phyloP scores from a whole-genome alignment of 2,329 filamentous ascomycete species.

The Aureobasidium sp. region DNA sequence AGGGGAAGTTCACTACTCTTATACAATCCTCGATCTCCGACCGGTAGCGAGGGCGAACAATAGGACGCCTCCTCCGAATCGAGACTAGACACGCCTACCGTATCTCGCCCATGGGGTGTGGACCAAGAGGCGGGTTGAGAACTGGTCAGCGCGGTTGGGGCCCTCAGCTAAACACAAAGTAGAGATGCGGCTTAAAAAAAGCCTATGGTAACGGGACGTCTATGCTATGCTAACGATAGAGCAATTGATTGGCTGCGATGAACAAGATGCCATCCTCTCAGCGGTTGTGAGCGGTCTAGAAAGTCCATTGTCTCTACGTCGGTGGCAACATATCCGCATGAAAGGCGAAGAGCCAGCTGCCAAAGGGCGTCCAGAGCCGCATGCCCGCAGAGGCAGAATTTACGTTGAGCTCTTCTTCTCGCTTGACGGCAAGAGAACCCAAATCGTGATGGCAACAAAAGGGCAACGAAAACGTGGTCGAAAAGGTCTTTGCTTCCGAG shows the following conservation, averaged over 20 bases:
- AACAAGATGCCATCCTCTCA: neutral
- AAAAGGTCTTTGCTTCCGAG: neutral
- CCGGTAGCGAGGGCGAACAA: neutral
- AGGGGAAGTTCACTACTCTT: neutral
- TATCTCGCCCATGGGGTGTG: neutral
- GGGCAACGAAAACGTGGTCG: neutral
- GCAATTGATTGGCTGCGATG: neutral
- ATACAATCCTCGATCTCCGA: constrained; percentile 4
- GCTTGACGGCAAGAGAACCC: neutral
- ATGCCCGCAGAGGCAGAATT: neutral
- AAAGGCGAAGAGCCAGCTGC: neutral
- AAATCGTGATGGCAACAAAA: neutral
- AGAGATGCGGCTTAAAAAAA: constrained; percentile 8
- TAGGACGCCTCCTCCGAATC: neutral
- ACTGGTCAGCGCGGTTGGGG: constrained; percentile 3
- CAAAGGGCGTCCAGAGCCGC: neutral
- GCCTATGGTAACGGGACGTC: neutral
- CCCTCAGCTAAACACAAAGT: neutral
- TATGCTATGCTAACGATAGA: neutral
- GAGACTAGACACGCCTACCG: neutral
- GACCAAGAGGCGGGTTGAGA: constrained; percentile 2
- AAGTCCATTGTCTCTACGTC: constrained; percentile 3
- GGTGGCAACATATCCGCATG: constrained; percentile 8
- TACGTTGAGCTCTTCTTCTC: neutral
- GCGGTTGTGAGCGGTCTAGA: neutral